These are phyloP conservation scores for Phanerochaete carnosa DNA, from an alignment of 768 basidiomycete genomes.

Conservation along the genomic window DNA sequence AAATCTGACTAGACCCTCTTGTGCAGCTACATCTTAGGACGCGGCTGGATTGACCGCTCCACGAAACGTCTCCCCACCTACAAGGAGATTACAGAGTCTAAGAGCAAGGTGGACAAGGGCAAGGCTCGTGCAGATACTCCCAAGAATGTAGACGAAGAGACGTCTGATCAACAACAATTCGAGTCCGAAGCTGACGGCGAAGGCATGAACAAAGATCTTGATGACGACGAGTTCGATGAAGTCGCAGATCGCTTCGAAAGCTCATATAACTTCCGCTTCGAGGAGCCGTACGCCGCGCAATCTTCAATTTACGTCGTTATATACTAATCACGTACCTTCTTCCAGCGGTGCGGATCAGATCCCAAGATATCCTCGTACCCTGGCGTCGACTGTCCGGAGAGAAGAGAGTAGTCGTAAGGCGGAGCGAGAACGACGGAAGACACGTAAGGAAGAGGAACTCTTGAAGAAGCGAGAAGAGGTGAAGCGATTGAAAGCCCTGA, in stretches of 20 bases:
- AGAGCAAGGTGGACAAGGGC: slow-evolving; percentile 23
- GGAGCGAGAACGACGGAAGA: slow-evolving; percentile 73
- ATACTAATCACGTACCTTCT: background rate
- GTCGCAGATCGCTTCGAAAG: slow-evolving; percentile 89
- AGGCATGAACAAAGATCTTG: slow-evolving; percentile 32
- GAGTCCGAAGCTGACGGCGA: slow-evolving; percentile 21
- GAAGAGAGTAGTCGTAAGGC: slow-evolving; percentile 79
- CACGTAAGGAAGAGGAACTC: slow-evolving; percentile 77
- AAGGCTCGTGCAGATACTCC: slow-evolving; percentile 17
- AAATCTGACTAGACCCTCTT: too few species aligned
- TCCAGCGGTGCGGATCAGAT: slow-evolving; percentile 64
- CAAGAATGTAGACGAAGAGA: slow-evolving; percentile 20
- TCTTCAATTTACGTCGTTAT: background rate
- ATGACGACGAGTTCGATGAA: slow-evolving; percentile 84
- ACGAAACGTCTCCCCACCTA: slow-evolving; percentile 79
- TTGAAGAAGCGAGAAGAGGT: slow-evolving; percentile 77
- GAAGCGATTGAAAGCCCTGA: slow-evolving; percentile 75
- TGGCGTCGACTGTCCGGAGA: slow-evolving; percentile 62
- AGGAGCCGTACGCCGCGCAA: slow-evolving; percentile 76
- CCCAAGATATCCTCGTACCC: slow-evolving; percentile 70
- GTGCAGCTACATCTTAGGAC: slow-evolving; percentile 89
- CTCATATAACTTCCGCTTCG: slow-evolving; percentile 98
- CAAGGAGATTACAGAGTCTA: slow-evolving; percentile 61
- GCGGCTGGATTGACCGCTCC: slow-evolving; percentile 92
- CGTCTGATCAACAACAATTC: slow-evolving; percentile 31